Evolutionary conservation across 768 basidiomycete species (phyloP), one percentile per base, ranked within the genome.

Genomic region (Tylopilus subfusipes): DNA sequence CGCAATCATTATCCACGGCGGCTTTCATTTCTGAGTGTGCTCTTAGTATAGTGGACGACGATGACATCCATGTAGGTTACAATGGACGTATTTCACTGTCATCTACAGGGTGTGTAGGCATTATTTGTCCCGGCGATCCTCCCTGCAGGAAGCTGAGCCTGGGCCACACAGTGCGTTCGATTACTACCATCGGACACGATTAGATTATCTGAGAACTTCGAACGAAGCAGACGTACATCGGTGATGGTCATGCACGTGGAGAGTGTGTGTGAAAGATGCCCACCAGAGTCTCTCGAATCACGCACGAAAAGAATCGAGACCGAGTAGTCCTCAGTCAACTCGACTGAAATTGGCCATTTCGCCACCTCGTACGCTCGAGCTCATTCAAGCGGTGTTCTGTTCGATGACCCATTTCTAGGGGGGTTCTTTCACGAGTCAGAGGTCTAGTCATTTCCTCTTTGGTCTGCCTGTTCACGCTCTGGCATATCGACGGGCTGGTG

Each of bases 401-500:
- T 69, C 69, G 50, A 89, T 80, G 55, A 81, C 84, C 90, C 90
- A 92, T 62, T 89, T 87, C 49, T 85, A 81, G 30, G 90, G 81
- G 25, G 88, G 84, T 38, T 84, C 82, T 64, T 84, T 82, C 34
- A 91, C 82, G 30, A 92, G 73, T n/a, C n/a, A n/a, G n/a, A n/a
- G n/a, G n/a, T 54, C 82, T 74, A 5, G 81, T 77, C 83, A 91
- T 88, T 57, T 92, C 90, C 43, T 82, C 78, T 61, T 81, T 82
- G 21, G 88, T 90, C 59, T 88, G 83, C 65, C 88, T 89, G 78
- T 91, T 92, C 39, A 90, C 88, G 61, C 52, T 86, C 82, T 0
- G 87, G 82, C 54, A 93, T 88, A 5, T 88, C 89, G 50, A 89
- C 85, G 9, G 91, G 76, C 29, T 81, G 83, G 62, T 92, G 87